Evolutionary conservation across 2,329 filamentous ascomycete species (phyloP).

Genomic region (Aspergillus sergii): DNA sequence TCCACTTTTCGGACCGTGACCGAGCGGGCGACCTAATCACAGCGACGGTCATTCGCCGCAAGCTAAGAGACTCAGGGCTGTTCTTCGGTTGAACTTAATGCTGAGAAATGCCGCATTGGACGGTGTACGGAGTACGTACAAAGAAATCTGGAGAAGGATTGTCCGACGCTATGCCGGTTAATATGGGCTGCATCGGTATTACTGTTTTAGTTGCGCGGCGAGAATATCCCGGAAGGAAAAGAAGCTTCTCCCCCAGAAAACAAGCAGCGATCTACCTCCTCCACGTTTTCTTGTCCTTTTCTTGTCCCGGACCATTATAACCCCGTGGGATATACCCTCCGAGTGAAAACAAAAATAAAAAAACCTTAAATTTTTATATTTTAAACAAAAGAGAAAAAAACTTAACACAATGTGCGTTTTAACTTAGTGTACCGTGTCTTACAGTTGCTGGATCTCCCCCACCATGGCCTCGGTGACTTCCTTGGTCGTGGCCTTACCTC

Average conservation of each 20-base stretch:
- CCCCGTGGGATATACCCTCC: background rate
- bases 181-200: background rate
- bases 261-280: background rate
- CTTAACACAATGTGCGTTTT: background rate
- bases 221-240: background rate
- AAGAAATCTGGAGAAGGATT: background rate
- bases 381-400: background rate
- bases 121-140: background rate
- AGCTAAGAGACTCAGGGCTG: background rate
- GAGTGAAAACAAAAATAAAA: too few species aligned
- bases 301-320: background rate
- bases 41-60: background rate
- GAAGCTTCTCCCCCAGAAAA: background rate
- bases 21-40: background rate
- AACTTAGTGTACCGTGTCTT: background rate
- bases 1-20: conserved; percentile 6
- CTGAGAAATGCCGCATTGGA: background rate
- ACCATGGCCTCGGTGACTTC: conserved; percentile 62
- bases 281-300: background rate
- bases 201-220: background rate
- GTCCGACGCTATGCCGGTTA: background rate
- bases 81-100: background rate
- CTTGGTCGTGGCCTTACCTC: conserved; percentile 59
- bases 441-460: conserved; percentile 51
- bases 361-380: background rate